Evolutionary conservation across 305 asterid genomes (phyloP).

Genomic region (Fraxinus baroniana): DNA sequence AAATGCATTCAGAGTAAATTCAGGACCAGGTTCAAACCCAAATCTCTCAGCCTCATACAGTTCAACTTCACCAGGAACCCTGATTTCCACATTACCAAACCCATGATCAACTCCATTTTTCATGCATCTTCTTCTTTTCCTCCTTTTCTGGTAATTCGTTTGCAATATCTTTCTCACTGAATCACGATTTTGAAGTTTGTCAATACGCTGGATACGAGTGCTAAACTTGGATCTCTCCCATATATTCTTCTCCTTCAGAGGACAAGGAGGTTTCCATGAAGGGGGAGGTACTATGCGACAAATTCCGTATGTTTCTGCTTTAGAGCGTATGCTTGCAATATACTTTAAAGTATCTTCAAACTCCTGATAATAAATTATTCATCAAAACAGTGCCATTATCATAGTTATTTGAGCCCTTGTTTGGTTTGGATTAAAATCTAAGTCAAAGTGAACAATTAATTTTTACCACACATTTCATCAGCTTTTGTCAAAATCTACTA

Average conservation of each 20-base stretch:
- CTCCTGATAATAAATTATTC: conserved; percentile 45
- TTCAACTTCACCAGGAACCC: conserved; percentile 39
- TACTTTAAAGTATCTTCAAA: conserved; percentile 73
- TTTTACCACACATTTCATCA: too few relatives aligned
- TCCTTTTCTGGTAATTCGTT: conserved; percentile 49
- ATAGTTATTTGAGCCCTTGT: not conserved
- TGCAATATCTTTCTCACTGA: conserved; percentile 59
- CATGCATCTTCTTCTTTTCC: conserved; percentile 44
- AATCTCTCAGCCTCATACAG: conserved; percentile 52
- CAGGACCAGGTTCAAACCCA: conserved; percentile 87
- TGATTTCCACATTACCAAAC: conserved; percentile 37
- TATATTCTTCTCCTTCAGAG: conserved; percentile 46
- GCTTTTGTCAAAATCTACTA: too few relatives aligned
- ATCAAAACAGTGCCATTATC: conserved; percentile 13
- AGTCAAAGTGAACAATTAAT: too few relatives aligned
- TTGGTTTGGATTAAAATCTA: too few relatives aligned
- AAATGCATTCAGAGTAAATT: conserved; percentile 62
- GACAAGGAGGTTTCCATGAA: conserved; percentile 85
- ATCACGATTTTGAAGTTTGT: conserved; percentile 74
- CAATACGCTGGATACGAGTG: conserved; percentile 76
- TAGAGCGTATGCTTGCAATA: conserved; percentile 62
- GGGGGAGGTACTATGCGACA: conserved; percentile 89
- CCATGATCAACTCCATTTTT: conserved; percentile 44
- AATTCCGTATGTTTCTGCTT: conserved; percentile 76
- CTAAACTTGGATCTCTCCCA: conserved; percentile 63